Percentiles rank a stretch among this genome's conserved stretches.
phyloP scores from a whole-genome alignment of 1,139 yeast species.

The Schwanniomyces etchellsii region DNA sequence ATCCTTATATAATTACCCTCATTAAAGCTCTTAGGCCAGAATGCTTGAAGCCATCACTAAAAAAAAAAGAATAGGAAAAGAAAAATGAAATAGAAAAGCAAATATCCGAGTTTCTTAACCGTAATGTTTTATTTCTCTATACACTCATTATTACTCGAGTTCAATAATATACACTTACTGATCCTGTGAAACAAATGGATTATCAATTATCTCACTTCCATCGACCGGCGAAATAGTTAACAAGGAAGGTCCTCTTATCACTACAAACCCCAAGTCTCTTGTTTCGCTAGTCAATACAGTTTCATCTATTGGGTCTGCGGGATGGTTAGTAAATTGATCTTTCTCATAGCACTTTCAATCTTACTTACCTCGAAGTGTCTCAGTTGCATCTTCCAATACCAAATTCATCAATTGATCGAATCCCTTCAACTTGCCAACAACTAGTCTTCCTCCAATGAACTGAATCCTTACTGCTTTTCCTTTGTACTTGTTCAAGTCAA shows the following conservation, averaged over 20 bases:
- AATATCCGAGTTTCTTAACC: too few relatives aligned
- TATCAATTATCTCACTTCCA: slow-evolving; percentile 74
- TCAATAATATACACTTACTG: too few relatives aligned
- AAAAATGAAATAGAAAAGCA: too few relatives aligned
- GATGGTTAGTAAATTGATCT: slow-evolving; percentile 16
- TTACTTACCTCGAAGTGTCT: slow-evolving; percentile 51
- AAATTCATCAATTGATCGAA: slow-evolving; percentile 91
- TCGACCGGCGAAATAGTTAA: slow-evolving; percentile 80
- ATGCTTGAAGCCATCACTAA: too few relatives aligned
- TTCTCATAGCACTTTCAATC: not conserved
- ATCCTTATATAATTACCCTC: too few relatives aligned
- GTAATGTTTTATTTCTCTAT: too few relatives aligned
- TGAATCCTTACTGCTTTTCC: slow-evolving; percentile 73
- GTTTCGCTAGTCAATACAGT: slow-evolving; percentile 44
- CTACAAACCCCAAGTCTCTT: slow-evolving; percentile 68
- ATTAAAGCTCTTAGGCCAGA: too few relatives aligned
- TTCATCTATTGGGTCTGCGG: slow-evolving; percentile 57
- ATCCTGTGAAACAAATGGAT: slow-evolving; percentile 46
- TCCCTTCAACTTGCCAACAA: slow-evolving; percentile 77
- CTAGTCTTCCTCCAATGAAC: slow-evolving; percentile 81
- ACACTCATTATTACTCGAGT: too few relatives aligned
- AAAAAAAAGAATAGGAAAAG: too few relatives aligned
- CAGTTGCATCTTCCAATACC: slow-evolving; percentile 80
- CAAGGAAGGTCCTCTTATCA: slow-evolving; percentile 80
- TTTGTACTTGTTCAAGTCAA: slow-evolving; percentile 73